Base-by-base conservation (phyloP, 306 rosid genomes). In the Vachellia pachyceras region DNA sequence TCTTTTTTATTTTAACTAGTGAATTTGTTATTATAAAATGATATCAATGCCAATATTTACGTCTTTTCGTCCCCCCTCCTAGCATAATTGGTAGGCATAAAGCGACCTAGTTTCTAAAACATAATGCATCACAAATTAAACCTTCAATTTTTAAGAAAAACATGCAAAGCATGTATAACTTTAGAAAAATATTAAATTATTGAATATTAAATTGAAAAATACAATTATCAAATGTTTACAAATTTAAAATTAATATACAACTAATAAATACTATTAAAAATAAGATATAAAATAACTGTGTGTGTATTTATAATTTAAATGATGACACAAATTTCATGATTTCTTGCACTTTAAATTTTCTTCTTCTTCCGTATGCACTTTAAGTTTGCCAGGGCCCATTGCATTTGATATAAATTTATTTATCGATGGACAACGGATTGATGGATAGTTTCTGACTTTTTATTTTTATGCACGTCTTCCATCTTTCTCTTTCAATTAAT, bases 401-500 rank as follows among this genome's bases (percentile, higher is more conserved):
- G 29, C 33, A 17, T 36, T 15, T 37, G 25, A 7, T 13, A 29
- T 33, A 29, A 15, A 37, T 36, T 64, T 14, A 66, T 15, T 36
- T 14, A 66, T 15, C 17, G 23, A 36, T 65, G 12, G 70, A 40
- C 20, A 3, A n/a, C 60, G 71, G 47, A 22, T 58, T 23, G 37
- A 58, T 25, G 67, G 7, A 29, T 23, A 12, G 40, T n/a, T 65
- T 65, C 45, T 65, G 72, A 8, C 42, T 39, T 58, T 23, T 10
- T 36, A 22, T 9, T 58, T 67, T 67, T 68, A n/a, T 68, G 50
- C 18, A 0, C 73, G 25, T 20, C 29, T 40, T 41, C 50, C 18
- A 41, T n/a, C 33, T 41, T 10, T 68, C 18, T 68, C 73, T 68
- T 68, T 68, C 68, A 61, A 41, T 61, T 61, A 61, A 13, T 61